phyloP scores from a whole-genome alignment of 164 flowering plant genomes.

The Stephania cephalantha region DNA sequence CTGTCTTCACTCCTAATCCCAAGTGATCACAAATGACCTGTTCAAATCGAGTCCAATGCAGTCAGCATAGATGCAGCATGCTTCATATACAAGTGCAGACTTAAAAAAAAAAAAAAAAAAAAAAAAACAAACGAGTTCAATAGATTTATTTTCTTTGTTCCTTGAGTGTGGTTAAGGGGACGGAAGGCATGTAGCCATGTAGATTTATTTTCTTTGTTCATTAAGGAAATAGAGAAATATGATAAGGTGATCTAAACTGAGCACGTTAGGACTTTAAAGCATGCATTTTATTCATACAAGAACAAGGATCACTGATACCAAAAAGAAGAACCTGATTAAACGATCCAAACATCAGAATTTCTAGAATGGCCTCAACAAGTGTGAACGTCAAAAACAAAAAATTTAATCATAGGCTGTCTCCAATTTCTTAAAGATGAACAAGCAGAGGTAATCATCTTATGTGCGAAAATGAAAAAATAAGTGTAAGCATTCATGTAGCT shows the following conservation, averaged over 20 bases:
- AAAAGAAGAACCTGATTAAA: not conserved
- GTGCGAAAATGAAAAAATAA: not conserved
- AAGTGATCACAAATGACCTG: slow-evolving; percentile 54
- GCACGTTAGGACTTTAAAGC: too few relatives aligned
- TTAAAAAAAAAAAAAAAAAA: too few relatives aligned
- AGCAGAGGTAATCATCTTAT: not conserved
- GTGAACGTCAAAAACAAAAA: not conserved
- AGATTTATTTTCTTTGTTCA: too few relatives aligned
- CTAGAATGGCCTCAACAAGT: not conserved
- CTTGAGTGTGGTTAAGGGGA: too few relatives aligned
- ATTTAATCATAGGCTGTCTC: not conserved
- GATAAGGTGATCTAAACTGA: not conserved
- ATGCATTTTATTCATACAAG: not conserved
- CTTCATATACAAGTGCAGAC: too few relatives aligned
- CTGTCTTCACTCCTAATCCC: slow-evolving; percentile 43
- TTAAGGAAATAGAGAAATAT: not conserved
- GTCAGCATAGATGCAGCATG: not conserved
- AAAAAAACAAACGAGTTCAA: too few relatives aligned
- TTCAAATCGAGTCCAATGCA: not conserved
- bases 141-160: too few relatives aligned
- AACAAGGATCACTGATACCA: not conserved
- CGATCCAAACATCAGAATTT: not conserved
- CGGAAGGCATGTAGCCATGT: too few relatives aligned
- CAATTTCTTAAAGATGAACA: not conserved
- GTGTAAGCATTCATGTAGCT: not conserved